Base-by-base conservation (phyloP, 495 filamentous ascomycete genomes). In the Xylaria cubensis region DNA sequence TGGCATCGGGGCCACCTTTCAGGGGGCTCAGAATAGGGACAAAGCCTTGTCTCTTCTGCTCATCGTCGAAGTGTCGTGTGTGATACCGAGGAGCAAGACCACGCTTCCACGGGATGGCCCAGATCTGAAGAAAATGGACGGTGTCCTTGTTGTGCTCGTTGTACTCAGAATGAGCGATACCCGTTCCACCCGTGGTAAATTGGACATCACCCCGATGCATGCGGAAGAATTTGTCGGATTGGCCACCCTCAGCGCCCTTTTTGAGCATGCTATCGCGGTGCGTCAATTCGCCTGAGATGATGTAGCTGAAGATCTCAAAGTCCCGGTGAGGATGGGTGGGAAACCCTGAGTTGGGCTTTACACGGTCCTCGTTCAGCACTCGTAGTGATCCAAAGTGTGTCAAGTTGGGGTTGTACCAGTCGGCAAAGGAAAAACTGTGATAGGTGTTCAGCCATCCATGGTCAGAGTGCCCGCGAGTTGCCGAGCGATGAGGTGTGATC, bases 391-490 rank as follows among this genome's bases (percentile, higher is more conserved):
- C 93, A 76, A 91, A 95, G 69, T 86, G 83, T 50, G 84, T 80
- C 81, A 88, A 91, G 1, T 76, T 72, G 42, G 90, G 90, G 80
- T 93, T 87, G 82, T 89, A 88, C 86, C 94, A 94, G 72, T 82
- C 80, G 70, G 92, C 92, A 78, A 95, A 94, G 80, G 86, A 88
- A 86, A 97, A 95, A 69, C 90, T 93, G 84, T 95, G 93, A 83
- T 90, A 94, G 29, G 88, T 90, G 80, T 94, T 90, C n/a, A 94
- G 88, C 92, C 92, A 95, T 78, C 90, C 92, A 79, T 94, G 91
- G 77, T 94, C 87, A 70, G 88, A 85, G 78, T 94, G 92, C 50
- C 92, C 93, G 59, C 92, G 87, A 41, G 87, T 85, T 48, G 77
- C 77, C 44, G 89, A 92, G 73, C 82, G 86, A 75, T 90, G 90